Conservation (phyloP, 2,329 filamentous ascomycete species). For the Alternaria sp. region DNA sequence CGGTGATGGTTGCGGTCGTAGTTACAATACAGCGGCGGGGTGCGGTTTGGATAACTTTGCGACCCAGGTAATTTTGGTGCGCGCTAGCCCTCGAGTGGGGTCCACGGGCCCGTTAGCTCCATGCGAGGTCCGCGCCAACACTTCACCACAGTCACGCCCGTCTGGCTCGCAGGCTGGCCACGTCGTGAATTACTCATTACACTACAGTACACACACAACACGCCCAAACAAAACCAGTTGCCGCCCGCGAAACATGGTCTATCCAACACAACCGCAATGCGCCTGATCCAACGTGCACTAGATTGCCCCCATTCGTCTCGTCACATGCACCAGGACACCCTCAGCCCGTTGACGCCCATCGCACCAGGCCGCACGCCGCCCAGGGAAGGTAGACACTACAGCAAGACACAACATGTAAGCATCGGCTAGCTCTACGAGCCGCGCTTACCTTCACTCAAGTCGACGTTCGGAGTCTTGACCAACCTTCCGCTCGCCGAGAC, state of each 20-base stretch:
- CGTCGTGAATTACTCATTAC: conserved; percentile 19
- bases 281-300: conserved; percentile 6
- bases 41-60: not conserved
- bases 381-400: conserved; percentile 46
- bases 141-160: not conserved
- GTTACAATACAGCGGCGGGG: conserved; percentile 14
- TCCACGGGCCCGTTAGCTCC: conserved; percentile 17
- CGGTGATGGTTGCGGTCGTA: conserved; percentile 17
- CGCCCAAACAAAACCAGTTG: not conserved
- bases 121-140: conserved; percentile 1
- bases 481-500: conserved; percentile 51
- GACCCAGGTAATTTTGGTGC: conserved; percentile 13
- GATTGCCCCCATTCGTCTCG: conserved; percentile 1
- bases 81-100: conserved; percentile 12
- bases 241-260: not conserved
- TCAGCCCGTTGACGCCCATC: conserved; percentile 41
- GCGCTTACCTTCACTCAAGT: conserved; percentile 44
- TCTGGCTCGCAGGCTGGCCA: not conserved
- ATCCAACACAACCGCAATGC: not conserved
- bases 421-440: conserved; percentile 34
- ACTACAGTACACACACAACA: conserved; percentile 6
- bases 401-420: conserved; percentile 36
- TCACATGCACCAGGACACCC: conserved; percentile 10
- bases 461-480: conserved; percentile 42
- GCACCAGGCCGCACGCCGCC: conserved; percentile 36